Evolutionary conservation across 2,329 filamentous ascomycete genomes (phyloP).

Genomic region (Xenosphaeropsis pyriputrescens): DNA sequence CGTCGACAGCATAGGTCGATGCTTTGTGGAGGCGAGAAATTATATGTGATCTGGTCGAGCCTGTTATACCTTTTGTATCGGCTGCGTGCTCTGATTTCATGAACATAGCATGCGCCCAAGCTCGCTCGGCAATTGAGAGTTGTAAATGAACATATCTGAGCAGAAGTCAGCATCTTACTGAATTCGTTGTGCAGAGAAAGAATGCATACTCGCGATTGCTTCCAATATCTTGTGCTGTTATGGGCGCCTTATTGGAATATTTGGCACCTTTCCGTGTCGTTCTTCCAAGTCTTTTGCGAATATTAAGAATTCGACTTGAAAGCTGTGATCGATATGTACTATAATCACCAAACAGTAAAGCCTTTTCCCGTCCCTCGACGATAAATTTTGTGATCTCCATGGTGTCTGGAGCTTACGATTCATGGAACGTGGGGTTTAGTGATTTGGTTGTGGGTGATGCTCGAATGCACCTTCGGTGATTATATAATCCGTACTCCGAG

Average conservation of each 20-base stretch:
- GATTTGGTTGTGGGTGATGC: background rate
- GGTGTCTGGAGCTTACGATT: background rate
- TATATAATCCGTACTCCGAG: no score
- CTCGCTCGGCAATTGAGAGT: conserved; percentile 74
- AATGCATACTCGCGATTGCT: conserved; percentile 57
- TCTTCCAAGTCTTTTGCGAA: conserved; percentile 73
- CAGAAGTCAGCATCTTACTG: conserved; percentile 4
- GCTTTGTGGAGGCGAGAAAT: conserved; percentile 78
- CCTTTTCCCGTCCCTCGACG: conserved; percentile 64
- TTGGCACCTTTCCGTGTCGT: conserved; percentile 78
- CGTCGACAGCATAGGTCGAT: conserved; percentile 48
- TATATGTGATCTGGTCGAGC: conserved; percentile 74
- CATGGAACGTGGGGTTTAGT: background rate
- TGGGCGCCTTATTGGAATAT: conserved; percentile 53
- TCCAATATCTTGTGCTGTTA: conserved; percentile 63
- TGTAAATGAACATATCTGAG: conserved; percentile 62
- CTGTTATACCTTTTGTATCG: conserved; percentile 65
- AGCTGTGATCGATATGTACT: conserved; percentile 69
- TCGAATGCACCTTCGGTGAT: background rate
- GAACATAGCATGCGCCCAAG: conserved; percentile 92
- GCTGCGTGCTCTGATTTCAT: conserved; percentile 74
- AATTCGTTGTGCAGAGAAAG: background rate
- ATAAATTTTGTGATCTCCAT: conserved; percentile 92
- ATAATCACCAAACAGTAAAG: conserved; percentile 80
- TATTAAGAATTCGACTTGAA: conserved; percentile 65